Conservation (phyloP, 1,139 yeast species). For the Kazachstania sp. region DNA sequence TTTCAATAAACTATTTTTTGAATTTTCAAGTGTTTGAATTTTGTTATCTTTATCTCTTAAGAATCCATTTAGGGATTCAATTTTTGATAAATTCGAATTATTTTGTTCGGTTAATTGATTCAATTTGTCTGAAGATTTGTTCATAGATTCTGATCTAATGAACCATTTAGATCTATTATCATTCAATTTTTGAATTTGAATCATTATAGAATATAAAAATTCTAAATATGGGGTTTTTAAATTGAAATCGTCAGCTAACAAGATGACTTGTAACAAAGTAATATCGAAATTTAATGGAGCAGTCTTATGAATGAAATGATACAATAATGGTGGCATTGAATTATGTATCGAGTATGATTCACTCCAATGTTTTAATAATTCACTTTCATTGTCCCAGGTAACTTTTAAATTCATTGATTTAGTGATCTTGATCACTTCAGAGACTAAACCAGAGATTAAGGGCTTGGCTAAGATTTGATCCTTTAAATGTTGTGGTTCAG, state of each 20-base stretch:
- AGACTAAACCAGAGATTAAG: conserved; percentile 64
- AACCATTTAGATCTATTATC: conserved; percentile 33
- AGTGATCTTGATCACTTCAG: conserved; percentile 63
- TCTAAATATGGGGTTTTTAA: conserved; percentile 85
- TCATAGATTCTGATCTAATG: conserved; percentile 21
- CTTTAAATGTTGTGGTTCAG: conserved; percentile 48
- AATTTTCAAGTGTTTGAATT: background rate
- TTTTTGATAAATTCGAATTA: background rate
- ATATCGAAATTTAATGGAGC: conserved; percentile 52
- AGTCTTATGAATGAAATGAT: conserved; percentile 20
- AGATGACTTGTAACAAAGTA: conserved; percentile 70
- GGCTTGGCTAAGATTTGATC: conserved; percentile 76
- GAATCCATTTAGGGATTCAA: background rate
- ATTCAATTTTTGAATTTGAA: conserved; percentile 53
- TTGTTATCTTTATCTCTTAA: background rate
- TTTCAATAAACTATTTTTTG: background rate
- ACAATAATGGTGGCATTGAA: conserved; percentile 19
- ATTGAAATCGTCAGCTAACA: conserved; percentile 76
- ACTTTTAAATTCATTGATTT: conserved; percentile 43
- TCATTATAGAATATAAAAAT: conserved; percentile 68
- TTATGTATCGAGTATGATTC: conserved; percentile 29
- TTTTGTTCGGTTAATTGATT: background rate
- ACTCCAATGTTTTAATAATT: conserved; percentile 47
- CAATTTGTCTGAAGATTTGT: background rate
- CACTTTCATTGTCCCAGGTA: conserved; percentile 40